Percentiles rank a stretch among this genome's conserved stretches.
These are phyloP conservation scores for Nakazawaea siamensis DNA, from an alignment of 805 yeast genomes.

Conservation along the genomic window DNA sequence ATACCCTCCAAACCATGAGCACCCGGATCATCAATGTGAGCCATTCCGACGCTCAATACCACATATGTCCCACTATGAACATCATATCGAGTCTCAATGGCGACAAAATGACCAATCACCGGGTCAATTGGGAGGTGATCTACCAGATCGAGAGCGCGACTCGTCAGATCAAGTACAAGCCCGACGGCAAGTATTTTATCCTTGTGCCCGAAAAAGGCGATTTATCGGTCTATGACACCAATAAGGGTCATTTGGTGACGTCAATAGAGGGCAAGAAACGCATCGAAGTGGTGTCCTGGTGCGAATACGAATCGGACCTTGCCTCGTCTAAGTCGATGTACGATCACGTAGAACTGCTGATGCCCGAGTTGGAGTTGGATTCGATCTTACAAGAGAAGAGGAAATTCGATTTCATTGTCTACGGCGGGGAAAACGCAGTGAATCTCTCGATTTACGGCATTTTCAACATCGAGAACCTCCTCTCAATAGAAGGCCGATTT, in stretches of 20 bases:
- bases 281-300: slow-evolving; percentile 7
- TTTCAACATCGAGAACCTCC: slow-evolving; percentile 21
- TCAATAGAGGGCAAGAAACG: slow-evolving; percentile 12
- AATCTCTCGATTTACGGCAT: slow-evolving; percentile 24
- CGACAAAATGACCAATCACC: slow-evolving; percentile 21
- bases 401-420: slow-evolving; percentile 21
- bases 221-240: slow-evolving; percentile 20
- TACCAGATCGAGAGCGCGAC: slow-evolving; percentile 13
- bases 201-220: slow-evolving; percentile 16
- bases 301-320: slow-evolving; percentile 20
- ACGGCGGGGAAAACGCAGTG: slow-evolving; percentile 16
- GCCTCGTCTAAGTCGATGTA: slow-evolving; percentile 16
- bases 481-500: slow-evolving; percentile 10
- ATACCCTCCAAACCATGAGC: too few relatives aligned
- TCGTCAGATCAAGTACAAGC: slow-evolving; percentile 20
- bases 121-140: slow-evolving; percentile 26
- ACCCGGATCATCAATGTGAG: too few relatives aligned
- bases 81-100: slow-evolving; percentile 20
- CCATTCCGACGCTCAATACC: too few relatives aligned
- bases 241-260: slow-evolving; percentile 19
- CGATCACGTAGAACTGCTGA: slow-evolving; percentile 16
- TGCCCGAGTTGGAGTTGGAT: slow-evolving; percentile 16
- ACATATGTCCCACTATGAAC: slow-evolving; percentile 29
- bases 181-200: slow-evolving; percentile 24
- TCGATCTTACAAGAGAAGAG: slow-evolving; percentile 17